Conservation (phyloP, 2,329 filamentous ascomycete species). For the Colletotrichum sp. region DNA sequence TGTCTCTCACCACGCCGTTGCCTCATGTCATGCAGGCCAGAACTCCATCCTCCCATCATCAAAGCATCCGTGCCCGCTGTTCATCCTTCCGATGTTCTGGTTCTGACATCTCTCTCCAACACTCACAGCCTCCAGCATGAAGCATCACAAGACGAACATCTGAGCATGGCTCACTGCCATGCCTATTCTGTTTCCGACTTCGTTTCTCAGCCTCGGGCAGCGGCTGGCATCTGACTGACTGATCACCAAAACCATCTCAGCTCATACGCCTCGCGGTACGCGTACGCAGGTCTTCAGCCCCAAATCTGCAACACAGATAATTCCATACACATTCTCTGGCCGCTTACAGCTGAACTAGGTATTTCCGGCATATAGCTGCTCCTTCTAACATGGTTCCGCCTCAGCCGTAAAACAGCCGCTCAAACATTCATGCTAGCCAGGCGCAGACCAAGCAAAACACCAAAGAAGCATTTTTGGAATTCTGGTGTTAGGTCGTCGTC, state of each 20-base stretch:
- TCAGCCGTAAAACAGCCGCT: neutral
- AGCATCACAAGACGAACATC: slow-evolving; percentile 6
- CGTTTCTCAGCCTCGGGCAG: neutral
- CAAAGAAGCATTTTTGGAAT: neutral
- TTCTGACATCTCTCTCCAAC: neutral
- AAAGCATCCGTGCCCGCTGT: neutral
- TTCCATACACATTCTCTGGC: neutral
- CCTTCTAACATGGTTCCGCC: neutral
- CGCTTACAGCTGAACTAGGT: neutral
- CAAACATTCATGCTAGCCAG: neutral
- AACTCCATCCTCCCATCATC: slow-evolving; percentile 8
- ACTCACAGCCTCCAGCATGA: neutral
- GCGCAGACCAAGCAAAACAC: neutral
- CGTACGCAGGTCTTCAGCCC: neutral
- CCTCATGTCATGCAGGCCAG: slow-evolving; percentile 16
- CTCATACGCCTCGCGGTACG: neutral
- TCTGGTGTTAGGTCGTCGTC: neutral
- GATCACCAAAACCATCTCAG: neutral
- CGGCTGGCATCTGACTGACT: neutral
- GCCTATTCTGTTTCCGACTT: neutral
- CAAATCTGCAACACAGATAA: neutral
- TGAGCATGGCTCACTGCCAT: neutral
- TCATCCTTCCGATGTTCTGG: neutral
- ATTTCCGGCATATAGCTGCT: neutral
- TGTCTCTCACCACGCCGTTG: neutral